Percentiles rank a stretch among this genome's conserved stretches.
Evolutionary conservation across 2,329 filamentous ascomycete species (phyloP).

Genomic region (Aspergillus sp.): DNA sequence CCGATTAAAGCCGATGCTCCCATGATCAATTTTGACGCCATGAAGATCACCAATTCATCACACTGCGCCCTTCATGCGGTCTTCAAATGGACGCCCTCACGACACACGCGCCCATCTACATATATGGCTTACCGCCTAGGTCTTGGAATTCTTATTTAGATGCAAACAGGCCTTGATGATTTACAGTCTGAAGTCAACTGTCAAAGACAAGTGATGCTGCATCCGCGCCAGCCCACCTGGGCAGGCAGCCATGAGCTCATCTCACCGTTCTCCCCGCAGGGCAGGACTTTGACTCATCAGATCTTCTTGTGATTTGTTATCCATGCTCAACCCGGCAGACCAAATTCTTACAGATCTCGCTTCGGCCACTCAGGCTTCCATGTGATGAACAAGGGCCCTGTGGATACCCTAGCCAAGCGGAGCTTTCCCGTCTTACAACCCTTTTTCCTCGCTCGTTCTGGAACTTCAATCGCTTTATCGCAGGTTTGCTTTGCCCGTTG

Average conservation of each 20-base stretch:
- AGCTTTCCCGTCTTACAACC: neutral
- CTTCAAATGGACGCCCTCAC: neutral
- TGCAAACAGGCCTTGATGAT: neutral
- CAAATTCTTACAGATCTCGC: neutral
- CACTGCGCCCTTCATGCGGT: neutral
- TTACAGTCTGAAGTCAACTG: neutral
- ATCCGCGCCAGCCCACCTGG: neutral
- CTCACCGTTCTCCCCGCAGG: neutral
- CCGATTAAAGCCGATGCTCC: neutral
- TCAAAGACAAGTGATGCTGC: neutral
- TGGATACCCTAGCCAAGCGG: neutral
- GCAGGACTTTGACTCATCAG: neutral
- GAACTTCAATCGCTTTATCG: neutral
- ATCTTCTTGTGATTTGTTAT: neutral
- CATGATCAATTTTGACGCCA: neutral
- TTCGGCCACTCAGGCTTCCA: neutral
- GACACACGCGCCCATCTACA: too few species aligned
- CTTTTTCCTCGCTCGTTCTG: neutral
- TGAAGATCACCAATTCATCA: neutral
- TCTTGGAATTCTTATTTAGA: neutral
- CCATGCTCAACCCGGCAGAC: neutral
- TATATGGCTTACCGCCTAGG: too few species aligned
- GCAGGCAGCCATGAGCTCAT: neutral
- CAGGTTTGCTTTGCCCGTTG: neutral
- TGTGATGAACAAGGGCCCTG: neutral